Conservation (phyloP, 371 early-diverging fungal species). For the Entomophthora muscae region DNA sequence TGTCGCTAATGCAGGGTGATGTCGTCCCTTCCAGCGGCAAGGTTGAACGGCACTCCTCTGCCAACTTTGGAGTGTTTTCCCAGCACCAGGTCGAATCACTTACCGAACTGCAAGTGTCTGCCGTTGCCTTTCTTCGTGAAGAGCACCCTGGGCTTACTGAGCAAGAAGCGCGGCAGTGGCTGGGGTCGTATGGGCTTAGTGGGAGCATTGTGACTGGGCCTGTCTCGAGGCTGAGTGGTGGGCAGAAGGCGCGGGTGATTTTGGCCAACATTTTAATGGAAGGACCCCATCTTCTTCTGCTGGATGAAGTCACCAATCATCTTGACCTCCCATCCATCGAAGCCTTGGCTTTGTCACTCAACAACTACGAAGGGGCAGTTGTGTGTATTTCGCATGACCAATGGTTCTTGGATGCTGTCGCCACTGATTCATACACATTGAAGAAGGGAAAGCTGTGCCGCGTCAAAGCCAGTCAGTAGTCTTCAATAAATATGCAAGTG, state of each 20-base stretch:
- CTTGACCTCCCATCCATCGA: slow-evolving; percentile 58
- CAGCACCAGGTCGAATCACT: slow-evolving; percentile 59
- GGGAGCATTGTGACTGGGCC: slow-evolving; percentile 32
- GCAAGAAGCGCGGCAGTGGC: slow-evolving; percentile 36
- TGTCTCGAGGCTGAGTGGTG: slow-evolving; percentile 41
- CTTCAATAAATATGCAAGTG: too few relatives aligned
- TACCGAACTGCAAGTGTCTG: slow-evolving; percentile 19
- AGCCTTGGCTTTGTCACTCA: slow-evolving; percentile 33
- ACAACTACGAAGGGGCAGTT: slow-evolving; percentile 36
- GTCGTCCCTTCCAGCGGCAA: slow-evolving; percentile 31
- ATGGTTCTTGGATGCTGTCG: slow-evolving; percentile 40
- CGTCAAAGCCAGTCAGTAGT: too few relatives aligned
- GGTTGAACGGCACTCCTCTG: slow-evolving; percentile 31
- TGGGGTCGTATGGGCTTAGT: slow-evolving; percentile 44
- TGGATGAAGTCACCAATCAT: slow-evolving; percentile 78
- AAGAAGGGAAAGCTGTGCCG: neutral
- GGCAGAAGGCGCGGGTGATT: slow-evolving; percentile 54
- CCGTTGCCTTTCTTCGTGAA: slow-evolving; percentile 25
- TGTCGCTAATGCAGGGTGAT: slow-evolving; percentile 48
- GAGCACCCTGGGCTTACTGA: slow-evolving; percentile 25
- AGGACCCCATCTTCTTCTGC: slow-evolving; percentile 51
- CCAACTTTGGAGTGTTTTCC: slow-evolving; percentile 53
- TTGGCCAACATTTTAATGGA: slow-evolving; percentile 43
- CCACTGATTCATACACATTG: slow-evolving; percentile 4
- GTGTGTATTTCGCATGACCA: slow-evolving; percentile 55